Percentiles rank a stretch among this genome's conserved stretches.
phyloP scores from a whole-genome alignment of 2,329 filamentous ascomycete species.

The Aureobasidium sp. region DNA sequence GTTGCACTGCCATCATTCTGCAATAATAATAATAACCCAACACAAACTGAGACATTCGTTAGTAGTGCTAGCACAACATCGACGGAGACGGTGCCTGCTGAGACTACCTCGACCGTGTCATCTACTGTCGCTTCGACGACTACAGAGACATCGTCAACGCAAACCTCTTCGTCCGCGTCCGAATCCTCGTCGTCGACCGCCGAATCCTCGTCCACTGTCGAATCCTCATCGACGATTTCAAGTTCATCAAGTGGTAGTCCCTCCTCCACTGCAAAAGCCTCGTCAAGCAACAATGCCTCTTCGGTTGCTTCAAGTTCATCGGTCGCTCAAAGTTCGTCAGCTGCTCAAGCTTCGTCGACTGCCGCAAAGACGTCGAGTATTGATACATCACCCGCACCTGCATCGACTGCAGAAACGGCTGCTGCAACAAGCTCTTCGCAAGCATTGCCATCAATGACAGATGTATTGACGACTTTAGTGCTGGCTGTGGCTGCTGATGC shows the following conservation, averaged over 20 bases:
- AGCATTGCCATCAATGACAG: background rate
- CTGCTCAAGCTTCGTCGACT: background rate
- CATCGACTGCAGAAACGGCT: slow-evolving; percentile 6
- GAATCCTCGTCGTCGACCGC: background rate
- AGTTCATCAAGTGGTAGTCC: background rate
- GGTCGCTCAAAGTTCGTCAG: background rate
- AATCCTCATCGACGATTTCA: background rate
- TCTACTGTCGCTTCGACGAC: background rate
- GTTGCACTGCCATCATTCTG: slow-evolving; percentile 5
- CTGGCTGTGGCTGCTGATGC: background rate
- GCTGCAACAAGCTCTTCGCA: background rate
- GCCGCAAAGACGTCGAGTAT: background rate
- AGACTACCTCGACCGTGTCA: slow-evolving; percentile 6
- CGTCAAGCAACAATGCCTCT: background rate
- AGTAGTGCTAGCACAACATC: slow-evolving; percentile 9
- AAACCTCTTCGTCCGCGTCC: background rate
- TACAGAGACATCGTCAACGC: slow-evolving; percentile 2
- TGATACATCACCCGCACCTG: background rate
- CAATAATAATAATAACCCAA: slow-evolving; percentile 1
- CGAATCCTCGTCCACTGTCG: background rate
- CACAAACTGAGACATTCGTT: slow-evolving; percentile 6
- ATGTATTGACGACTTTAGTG: background rate
- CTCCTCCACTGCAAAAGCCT: background rate
- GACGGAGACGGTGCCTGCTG: slow-evolving; percentile 6
- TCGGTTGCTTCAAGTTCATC: background rate